Evolutionary conservation across 225 moss, liverwort and hornwort species (phyloP).

Genomic region (Ulota crispa): DNA sequence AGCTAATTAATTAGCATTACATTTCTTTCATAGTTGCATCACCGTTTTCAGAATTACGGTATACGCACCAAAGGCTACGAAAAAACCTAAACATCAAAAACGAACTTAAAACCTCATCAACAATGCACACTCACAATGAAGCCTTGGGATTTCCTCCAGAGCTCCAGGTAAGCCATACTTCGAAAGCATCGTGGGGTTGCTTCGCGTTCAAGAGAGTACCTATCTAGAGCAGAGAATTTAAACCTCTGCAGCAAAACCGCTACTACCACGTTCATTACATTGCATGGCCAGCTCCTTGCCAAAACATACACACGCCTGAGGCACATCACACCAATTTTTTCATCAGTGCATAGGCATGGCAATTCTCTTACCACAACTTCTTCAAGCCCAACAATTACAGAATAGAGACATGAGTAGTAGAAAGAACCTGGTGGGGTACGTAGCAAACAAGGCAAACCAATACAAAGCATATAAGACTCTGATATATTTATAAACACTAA

Average conservation of each 20-base stretch:
- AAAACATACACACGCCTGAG: slow-evolving; percentile 18
- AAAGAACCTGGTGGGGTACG: neutral
- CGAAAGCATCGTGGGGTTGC: neutral
- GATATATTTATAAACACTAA: neutral
- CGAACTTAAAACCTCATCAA: neutral
- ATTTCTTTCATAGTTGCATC: neutral
- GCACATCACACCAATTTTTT: neutral
- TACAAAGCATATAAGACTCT: neutral
- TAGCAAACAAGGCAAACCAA: neutral
- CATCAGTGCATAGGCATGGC: neutral
- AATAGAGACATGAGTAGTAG: neutral
- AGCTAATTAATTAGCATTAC: neutral
- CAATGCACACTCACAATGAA: neutral
- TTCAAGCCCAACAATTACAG: neutral
- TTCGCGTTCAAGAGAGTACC: slow-evolving; percentile 1
- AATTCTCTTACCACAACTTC: neutral
- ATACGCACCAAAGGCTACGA: neutral
- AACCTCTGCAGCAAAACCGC: neutral
- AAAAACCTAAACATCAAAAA: neutral
- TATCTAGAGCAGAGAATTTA: neutral
- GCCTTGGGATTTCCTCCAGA: slow-evolving; percentile 6
- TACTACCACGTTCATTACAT: slow-evolving; percentile 9
- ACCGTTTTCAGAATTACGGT: neutral
- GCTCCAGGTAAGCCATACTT: neutral
- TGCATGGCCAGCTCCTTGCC: neutral